Conservation (phyloP, 1,284 basidiomycete genomes). For the Ceratobasidium sp. region DNA sequence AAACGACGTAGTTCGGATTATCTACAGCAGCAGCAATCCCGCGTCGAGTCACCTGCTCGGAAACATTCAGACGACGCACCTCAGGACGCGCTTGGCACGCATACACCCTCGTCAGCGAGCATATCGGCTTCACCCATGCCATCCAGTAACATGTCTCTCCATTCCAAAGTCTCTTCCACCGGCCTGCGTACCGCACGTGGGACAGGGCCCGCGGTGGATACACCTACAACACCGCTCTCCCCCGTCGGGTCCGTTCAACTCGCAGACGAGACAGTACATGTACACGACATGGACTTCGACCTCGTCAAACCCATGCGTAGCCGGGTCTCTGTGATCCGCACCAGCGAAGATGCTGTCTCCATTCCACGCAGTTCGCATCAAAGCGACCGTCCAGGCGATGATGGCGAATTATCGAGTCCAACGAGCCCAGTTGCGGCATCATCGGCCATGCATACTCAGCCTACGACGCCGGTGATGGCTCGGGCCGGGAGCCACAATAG, state of each 20-base stretch:
- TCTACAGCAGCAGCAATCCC: slow-evolving; percentile 18
- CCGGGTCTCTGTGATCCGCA: slow-evolving; percentile 61
- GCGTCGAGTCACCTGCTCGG: background rate
- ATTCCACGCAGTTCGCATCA: slow-evolving; percentile 33
- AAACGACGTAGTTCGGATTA: slow-evolving; percentile 29
- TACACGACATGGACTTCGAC: slow-evolving; percentile 84
- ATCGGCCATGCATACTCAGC: slow-evolving; percentile 40
- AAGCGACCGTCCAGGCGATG: slow-evolving; percentile 24
- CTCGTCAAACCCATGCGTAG: slow-evolving; percentile 72
- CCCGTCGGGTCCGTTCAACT: slow-evolving; percentile 53
- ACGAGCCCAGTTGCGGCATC: slow-evolving; percentile 15
- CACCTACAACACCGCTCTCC: slow-evolving; percentile 48
- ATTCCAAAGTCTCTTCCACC: slow-evolving; percentile 70
- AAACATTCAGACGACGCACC: slow-evolving; percentile 14
- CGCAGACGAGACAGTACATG: slow-evolving; percentile 70
- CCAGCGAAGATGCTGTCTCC: slow-evolving; percentile 66
- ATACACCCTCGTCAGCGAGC: slow-evolving; percentile 37
- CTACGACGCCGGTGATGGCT: background rate
- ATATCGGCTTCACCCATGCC: slow-evolving; percentile 26
- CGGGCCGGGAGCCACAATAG: slow-evolving; percentile 28
- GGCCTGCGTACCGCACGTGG: slow-evolving; percentile 63
- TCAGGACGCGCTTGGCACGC: slow-evolving; percentile 1
- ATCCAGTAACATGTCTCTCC: slow-evolving; percentile 60
- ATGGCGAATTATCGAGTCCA: slow-evolving; percentile 15
- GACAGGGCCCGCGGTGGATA: slow-evolving; percentile 52